Conservation (phyloP, 2,329 filamentous ascomycete genomes). For the Aspergillus intermedius region DNA sequence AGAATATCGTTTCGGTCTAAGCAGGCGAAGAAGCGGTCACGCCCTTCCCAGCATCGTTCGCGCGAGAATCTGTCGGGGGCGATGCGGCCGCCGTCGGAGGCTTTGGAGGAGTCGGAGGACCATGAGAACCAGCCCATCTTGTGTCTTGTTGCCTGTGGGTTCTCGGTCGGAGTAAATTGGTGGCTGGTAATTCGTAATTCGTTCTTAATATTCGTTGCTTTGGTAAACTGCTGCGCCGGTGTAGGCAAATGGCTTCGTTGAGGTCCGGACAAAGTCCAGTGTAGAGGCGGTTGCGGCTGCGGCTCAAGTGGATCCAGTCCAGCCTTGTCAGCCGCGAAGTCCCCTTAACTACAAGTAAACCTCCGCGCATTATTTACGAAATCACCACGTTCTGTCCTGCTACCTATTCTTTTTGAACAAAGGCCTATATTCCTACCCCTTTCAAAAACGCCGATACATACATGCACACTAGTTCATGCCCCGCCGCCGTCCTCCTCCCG, state of each 20-base stretch:
- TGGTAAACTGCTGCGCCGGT: not conserved
- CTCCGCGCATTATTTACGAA: no score
- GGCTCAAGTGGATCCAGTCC: not conserved
- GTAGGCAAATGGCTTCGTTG: not conserved
- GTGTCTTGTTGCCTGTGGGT: not conserved
- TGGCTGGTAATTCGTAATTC: not conserved
- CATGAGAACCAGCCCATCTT: conserved; percentile 51
- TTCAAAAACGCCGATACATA: not conserved
- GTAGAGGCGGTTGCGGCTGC: not conserved
- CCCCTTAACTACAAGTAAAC: no score
- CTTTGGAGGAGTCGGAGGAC: conserved; percentile 37
- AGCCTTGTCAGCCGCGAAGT: no score
- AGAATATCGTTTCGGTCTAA: conserved; percentile 75
- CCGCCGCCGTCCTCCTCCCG: conserved; percentile 55
- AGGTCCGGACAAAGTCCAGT: not conserved
- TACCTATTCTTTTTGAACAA: no score
- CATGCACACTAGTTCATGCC: conserved; percentile 27
- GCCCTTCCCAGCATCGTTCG: conserved; percentile 78
- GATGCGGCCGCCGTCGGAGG: conserved; percentile 57
- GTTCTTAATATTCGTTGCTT: not conserved
- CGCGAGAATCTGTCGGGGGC: conserved; percentile 82
- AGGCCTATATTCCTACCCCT: not conserved
- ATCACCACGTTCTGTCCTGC: no score
- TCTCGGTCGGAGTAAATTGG: not conserved
- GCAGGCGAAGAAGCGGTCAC: conserved; percentile 83